Evolutionary conservation across 495 filamentous ascomycete species (phyloP), one percentile per base, ranked within the genome.

Genomic region (Viridothelium virens): DNA sequence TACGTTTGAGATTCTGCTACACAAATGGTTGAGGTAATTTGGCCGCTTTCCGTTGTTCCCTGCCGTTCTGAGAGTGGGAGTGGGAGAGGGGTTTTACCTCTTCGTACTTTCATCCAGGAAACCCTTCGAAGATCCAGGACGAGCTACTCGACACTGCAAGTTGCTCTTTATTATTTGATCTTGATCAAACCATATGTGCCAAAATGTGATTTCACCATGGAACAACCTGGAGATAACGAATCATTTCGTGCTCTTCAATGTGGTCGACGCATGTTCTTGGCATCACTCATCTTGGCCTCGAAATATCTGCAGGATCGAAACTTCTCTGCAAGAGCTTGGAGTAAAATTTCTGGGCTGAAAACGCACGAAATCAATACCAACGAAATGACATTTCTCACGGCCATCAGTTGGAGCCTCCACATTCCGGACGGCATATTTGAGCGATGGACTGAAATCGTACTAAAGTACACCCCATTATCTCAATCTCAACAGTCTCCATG

Each of bases 301-400:
- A 98, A 98, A 79, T 98, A 96, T 76, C 82, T 97, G 48, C 94
- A 98, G 75, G 94, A 98, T 76, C 89, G 94, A 56, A 98, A 97
- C 76, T 98, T 92, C 77, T 97, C 95, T 7, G 92, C 94, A 48
- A 85, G 91, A 44, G 94, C 94, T 31, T 98, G 94, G 94, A 97
- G 94, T 75, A 97, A 95, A 80, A 97, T 98, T 63, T 97, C 93
- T 31, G 92, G 93, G 46, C 81, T 97, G 46, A 90, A 90, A 69
- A 91, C 90, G 0, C 77, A 83, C 39, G 94, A 98, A 78, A 96
- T 98, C 76, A 97, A 97, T 78, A 86, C 90, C 69, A 97, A 97
- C 74, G 94, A 98, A 78, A 89, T 96, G 80, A 87, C 91, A 50
- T 98, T 97, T 75, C 83, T 97, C 25, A 75, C 87, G 62, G 91